Base-by-base conservation (phyloP, 2,329 filamentous ascomycete genomes). In the Talaromyces sp. region DNA sequence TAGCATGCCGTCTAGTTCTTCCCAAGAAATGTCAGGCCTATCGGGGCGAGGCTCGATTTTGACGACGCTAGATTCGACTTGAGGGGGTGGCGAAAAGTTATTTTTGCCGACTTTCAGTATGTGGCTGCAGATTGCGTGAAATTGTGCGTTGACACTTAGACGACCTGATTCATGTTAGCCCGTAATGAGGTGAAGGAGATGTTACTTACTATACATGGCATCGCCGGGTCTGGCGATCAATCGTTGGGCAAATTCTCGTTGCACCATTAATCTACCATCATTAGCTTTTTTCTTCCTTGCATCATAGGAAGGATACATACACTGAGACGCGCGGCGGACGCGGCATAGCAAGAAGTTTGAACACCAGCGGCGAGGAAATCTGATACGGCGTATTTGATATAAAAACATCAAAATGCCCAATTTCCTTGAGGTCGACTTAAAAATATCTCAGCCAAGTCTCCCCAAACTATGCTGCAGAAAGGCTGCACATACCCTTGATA, bases 81-180 rank as follows among this genome's bases (percentile, higher is more conserved):
- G 87, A 9, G 95, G 95, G 0, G 95, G 94, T 0, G 95, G 95
- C 67, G 92, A 92, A 85, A 98, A 99, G 81, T 98, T 98, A 79
- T 96, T 95, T 79, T 90, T 91, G 69, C 93, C 93, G 54, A 98
- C 94, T 70, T 85, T 66, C 43, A 67, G 56, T 11, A 68, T 65
- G 56, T 68, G 81, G 66, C 81, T 78, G 54, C 90, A 87, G 71
- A 87, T 88, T 9, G 89, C 87, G 87, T 91, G 97, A 84, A 98
- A 96, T 75, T 98, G 94, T 19, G 91, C 92, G 73, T 98, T 98
- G 65, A 97, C 94, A 1, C 87, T 91, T 31, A 98, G 83, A n/a
- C 95, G 86, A 69, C 64, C 64, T 65, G 16, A n/a, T 4, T 3
- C 16, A 37, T 24, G 43, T 64, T n/a, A 64, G 54, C 41, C 2